Evolutionary conservation across 2,329 filamentous ascomycete genomes (phyloP), one percentile per base, ranked within the genome.

Genomic region (Aaosphaeria arxii): DNA sequence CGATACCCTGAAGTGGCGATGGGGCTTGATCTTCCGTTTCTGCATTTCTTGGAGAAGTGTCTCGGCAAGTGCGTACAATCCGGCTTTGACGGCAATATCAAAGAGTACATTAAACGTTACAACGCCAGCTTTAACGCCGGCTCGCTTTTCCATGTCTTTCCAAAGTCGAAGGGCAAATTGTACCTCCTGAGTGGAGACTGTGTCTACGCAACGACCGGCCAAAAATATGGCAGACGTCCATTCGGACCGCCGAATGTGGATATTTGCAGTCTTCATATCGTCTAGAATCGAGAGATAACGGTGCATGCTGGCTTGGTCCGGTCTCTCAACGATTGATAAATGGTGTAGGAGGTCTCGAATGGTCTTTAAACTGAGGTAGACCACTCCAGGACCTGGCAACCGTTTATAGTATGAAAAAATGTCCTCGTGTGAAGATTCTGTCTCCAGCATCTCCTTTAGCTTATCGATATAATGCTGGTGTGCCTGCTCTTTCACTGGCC

Each of bases 101-200:
- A 96, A 96, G 9, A 99, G 79, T 42, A 96, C 87, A 64, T 94
- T 96, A 71, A 99, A 95, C 0, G 92, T 95, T n/a, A 91, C 86
- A 43, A 83, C 78, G 57, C 87, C 88, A 33, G 81, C 85, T 56
- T 74, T 73, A 11, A 90, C 69, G 1, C 81, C 79, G 2, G 85
- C 84, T 4, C 83, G 74, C 42, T 81, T 78, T 69, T 99, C 94
- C 91, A 97, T 97, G 59, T 94, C 85, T 55, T 82, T 84, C 91
- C 92, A 99, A 28, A 95, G 71, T 42, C 83, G 80, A 41, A 99
- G 75, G 0, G 89, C 85, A 5, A 83, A 79, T 67, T 88, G 76
- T 40, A 89, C 70, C 66, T 91, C 80, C 38, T 78, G 61, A 40
- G 79, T 75, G 41, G 82, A 77, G 36, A 84, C 75, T 7, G 63